Evolutionary conservation across 1,284 basidiomycete genomes (phyloP).

Genomic region (Moesziomyces aphidis): DNA sequence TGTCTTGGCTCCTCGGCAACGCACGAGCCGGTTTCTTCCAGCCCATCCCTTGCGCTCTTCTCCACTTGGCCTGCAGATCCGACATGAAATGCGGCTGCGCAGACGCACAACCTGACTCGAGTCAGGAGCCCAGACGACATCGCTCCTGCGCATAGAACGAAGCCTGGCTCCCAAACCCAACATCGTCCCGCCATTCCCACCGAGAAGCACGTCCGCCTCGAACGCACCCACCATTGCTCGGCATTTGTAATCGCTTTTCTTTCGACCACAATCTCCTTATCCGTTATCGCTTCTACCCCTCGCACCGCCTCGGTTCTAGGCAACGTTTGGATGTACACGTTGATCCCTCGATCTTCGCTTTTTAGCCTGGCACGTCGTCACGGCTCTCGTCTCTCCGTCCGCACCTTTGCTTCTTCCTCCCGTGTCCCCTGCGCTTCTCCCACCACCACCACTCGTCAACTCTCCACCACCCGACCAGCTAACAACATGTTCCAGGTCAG

Average conservation of each 20-base stretch:
- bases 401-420: slow-evolving; percentile 7
- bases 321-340: slow-evolving; percentile 32
- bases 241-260: slow-evolving; percentile 7
- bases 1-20: neutral
- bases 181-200: neutral
- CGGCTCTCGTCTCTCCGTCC: slow-evolving; percentile 10
- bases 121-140: neutral
- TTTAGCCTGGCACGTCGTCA: slow-evolving; percentile 33
- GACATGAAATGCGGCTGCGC: neutral
- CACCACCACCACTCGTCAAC: slow-evolving; percentile 10
- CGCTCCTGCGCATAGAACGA: neutral
- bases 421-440: slow-evolving; percentile 7
- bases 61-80: neutral
- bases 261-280: slow-evolving; percentile 5
- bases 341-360: slow-evolving; percentile 23
- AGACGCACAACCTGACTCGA: neutral
- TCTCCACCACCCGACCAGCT: slow-evolving; percentile 15
- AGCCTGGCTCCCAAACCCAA: neutral
- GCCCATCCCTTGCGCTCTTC: slow-evolving; percentile 2
- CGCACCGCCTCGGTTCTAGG: slow-evolving; percentile 3
- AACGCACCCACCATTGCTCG: no score
- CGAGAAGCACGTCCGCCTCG: neutral
- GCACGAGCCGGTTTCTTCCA: slow-evolving; percentile 10
- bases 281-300: neutral
- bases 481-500: slow-evolving; percentile 30